Conservation (phyloP, 768 basidiomycete genomes). For the Auriscalpium vulgare region DNA sequence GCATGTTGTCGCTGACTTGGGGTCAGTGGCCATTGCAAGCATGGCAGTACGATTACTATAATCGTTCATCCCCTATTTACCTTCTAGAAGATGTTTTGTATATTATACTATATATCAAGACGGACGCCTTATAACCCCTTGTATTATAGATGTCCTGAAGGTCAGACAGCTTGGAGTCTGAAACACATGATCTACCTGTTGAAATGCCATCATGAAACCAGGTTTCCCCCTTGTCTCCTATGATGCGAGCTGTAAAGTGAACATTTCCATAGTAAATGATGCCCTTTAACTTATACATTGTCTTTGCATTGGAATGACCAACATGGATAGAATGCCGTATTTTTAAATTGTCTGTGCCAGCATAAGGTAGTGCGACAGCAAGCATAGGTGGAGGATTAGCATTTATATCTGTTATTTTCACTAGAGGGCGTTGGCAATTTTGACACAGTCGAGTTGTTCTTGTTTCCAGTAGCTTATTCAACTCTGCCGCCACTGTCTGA, state of each 20-base stretch:
- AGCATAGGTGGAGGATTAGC: neutral
- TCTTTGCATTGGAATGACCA: neutral
- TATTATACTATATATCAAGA: neutral
- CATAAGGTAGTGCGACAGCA: neutral
- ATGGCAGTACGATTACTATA: too few relatives aligned
- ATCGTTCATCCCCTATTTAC: too few relatives aligned
- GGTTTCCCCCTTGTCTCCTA: constrained; percentile 10
- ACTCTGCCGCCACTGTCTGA: neutral
- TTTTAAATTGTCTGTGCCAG: neutral
- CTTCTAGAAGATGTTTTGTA: too few relatives aligned
- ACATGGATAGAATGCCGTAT: neutral
- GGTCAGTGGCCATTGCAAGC: too few relatives aligned
- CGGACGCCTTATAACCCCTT: neutral
- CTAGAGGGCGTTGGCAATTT: neutral
- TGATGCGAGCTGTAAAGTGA: constrained; percentile 19
- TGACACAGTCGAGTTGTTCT: neutral
- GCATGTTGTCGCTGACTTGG: too few relatives aligned
- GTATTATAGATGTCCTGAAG: neutral
- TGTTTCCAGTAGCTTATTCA: neutral
- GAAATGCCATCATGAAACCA: constrained; percentile 22
- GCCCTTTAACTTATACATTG: constrained; percentile 7
- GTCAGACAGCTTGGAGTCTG: neutral
- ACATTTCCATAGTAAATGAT: constrained; percentile 17
- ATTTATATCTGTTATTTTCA: neutral
- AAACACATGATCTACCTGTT: neutral